Evolutionary conservation across 116 monocot species (phyloP), one percentile per base, ranked within the genome.

Genomic region (Dioscorea cayenensis): DNA sequence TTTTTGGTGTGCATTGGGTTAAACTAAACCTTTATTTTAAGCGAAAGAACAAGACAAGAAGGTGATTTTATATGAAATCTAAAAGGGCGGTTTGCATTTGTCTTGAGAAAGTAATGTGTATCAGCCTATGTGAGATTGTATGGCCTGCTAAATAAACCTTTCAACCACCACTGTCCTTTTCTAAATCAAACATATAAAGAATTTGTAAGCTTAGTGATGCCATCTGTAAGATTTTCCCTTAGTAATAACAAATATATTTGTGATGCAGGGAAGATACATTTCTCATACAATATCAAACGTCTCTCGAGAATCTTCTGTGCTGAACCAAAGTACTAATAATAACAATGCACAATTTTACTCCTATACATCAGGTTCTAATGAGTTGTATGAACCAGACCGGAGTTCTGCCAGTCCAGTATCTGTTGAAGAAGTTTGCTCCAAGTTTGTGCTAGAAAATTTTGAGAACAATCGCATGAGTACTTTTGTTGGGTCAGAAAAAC

Each of bases 381-480:
- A 74, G 13, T 28, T 69, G 28, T 49, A 51, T 80, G 82, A 80
- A 63, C 69, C 78, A 20, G 73, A 68, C 60, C 66, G 71, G 36
- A 71, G 38, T 72, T 82, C 71, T 66, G 72, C 36, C 55, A 95
- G 79, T 75, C 76, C 80, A 74, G 79, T 64, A 16, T 84, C 85
- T 63, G 61, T 77, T 1, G 87, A 80, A 77, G 88, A 86, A 80
- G 87, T 86, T 61, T 90, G 77, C 67, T 89, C 87, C 37, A 72
- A 81, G 35, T 81, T 28, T 72, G 50, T 23, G 49, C 16, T 64
- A 6, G 66, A 72, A 67, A 77, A 75, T 52, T 60, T 37, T 65
- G 52, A 72, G 21, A 17, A 32, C 18, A 66, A 79, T 29, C 63
- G 43, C 29, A 25, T 58, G n/a, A 66, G 51, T 49, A 19, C 36